Base-by-base conservation (phyloP, 2,329 filamentous ascomycete species). In the Epicoccum sorghinum region DNA sequence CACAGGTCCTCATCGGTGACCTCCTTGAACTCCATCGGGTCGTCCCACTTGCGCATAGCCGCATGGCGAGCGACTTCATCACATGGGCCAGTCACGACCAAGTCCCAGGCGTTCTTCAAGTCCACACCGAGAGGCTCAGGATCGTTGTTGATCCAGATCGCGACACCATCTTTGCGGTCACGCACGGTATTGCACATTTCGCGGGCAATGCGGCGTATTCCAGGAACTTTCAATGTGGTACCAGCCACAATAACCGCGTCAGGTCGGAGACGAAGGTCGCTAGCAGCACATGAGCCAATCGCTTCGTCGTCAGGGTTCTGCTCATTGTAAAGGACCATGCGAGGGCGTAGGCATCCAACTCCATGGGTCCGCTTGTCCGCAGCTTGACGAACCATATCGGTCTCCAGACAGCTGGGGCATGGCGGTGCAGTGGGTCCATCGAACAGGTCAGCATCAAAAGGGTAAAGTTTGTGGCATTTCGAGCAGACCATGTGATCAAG, bases 311-410 rank as follows among this genome's bases (percentile, higher is more conserved):
- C 95, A 0, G 95, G 95, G 70, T 98, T 97, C 72, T 91, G 89
- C 74, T 99, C 95, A 72, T 98, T 97, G 79, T 99, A 99, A 8
- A 99, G 83, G 4, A 98, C 93, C 79, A 99, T 97, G 52, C 95
- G 86, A 22, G 95, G 95, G 22, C 95, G 86, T 59, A 99, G 79
- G 57, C 90, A 87, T 37, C 95, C 95, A 65, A 99, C 89, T 1
- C 95, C 95, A 69, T 97, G 95, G 69, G 93, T 96, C 55, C 95
- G 87, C 76, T 96, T 93, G 43, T 93, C 92, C 10, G 87, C 89
- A 58, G 86, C 81, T 13, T 89, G 90, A 66, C 95, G 89, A 42
- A 93, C 84, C 53, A 85, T 77, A 70, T 99, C 93, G 53, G 86
- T 85, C 58, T 84, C 85, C 47, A 86, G 83, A 73, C 95, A 99